These are phyloP conservation scores for Naumovozyma castellii DNA, from an alignment of 805 yeast species.

Conservation along the genomic window DNA sequence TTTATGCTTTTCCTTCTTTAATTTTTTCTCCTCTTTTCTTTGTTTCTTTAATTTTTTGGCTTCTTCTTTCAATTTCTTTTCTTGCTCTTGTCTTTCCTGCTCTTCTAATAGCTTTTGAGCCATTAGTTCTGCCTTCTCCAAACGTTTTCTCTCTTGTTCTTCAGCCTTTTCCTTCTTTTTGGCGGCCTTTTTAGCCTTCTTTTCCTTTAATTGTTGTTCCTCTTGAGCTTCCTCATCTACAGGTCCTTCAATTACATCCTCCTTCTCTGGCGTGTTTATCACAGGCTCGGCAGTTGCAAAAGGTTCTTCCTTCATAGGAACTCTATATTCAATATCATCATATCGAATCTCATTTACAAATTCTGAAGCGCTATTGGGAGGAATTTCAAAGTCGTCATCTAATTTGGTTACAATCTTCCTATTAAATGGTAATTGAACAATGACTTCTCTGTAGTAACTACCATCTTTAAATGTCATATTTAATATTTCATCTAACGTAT, in stretches of 20 bases:
- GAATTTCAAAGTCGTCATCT: constrained; percentile 3
- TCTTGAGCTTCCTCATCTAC: neutral
- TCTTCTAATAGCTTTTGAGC: constrained; percentile 11
- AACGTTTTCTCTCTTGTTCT: constrained; percentile 1
- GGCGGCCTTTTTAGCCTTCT: constrained; percentile 1
- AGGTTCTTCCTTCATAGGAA: too few species aligned
- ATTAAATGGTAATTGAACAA: constrained; percentile 21
- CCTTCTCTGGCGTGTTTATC: constrained; percentile 1
- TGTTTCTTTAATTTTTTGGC: constrained; percentile 9
- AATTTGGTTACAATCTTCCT: constrained; percentile 9
- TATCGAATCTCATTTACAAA: too few species aligned
- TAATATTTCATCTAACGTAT: constrained; percentile 21
- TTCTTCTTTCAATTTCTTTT: constrained; percentile 8
- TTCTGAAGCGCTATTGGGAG: neutral
- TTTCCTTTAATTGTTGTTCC: neutral
- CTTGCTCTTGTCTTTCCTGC: constrained; percentile 10
- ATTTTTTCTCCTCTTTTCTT: constrained; percentile 5
- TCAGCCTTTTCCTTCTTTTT: constrained; percentile 5
- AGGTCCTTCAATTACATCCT: neutral
- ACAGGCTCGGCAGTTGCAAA: too few species aligned
- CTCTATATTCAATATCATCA: too few species aligned
- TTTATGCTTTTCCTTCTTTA: constrained; percentile 5
- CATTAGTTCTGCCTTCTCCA: constrained; percentile 11
- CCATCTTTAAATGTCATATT: constrained; percentile 18
- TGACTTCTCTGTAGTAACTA: constrained; percentile 20